Base-by-base conservation (phyloP, 192 early-diverging fungal genomes). In the Entomortierella beljakovae region DNA sequence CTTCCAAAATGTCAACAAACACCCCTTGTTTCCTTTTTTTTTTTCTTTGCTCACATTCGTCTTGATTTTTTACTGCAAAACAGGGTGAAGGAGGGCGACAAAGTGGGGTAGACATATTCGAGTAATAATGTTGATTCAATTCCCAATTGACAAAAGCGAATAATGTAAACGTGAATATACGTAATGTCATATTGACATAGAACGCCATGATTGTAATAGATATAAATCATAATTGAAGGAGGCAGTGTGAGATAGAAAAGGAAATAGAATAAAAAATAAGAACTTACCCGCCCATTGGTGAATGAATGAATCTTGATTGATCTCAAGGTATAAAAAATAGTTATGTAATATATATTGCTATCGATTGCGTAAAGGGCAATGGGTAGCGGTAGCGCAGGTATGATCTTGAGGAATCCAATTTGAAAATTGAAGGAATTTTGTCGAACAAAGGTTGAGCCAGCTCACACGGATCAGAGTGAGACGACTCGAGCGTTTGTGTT, bases 401-500 rank as follows among this genome's bases (percentile, higher is more conserved):
- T 52, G 73, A 69, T 77, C 52, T 77, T 68, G 73, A 68, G 73
- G 73, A 77, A 77, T 77, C 73, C 73, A 77, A 77, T 38, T 68
- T 77, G 73, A 63, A 51, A 69, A 59, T 49, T 34, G 53, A 20
- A 11, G 31, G 34, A 13, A 16, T 32, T 52, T 71, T 20, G 42
- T 22, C 34, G 46, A 64, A 34, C 25, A 52, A 56, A 31, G 58
- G 42, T 33, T 31, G 63, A 64, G 71, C 61, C 68, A 70, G 68
- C 68, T 70, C 68, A 70, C 68, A 62, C 59, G 35, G 57, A 46
- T 64, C 18, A 23, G 52, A 26, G 62, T 58, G 62, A 64, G 62
- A 23, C 64, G 73, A 77, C 65, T 77, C 61, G 73, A 35, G 4
- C 51, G 34, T 13, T n/a, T n/a, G n/a, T n/a, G n/a, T n/a, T n/a